Base-by-base conservation (phyloP, 768 basidiomycete species). In the Calocybe cyanea region DNA sequence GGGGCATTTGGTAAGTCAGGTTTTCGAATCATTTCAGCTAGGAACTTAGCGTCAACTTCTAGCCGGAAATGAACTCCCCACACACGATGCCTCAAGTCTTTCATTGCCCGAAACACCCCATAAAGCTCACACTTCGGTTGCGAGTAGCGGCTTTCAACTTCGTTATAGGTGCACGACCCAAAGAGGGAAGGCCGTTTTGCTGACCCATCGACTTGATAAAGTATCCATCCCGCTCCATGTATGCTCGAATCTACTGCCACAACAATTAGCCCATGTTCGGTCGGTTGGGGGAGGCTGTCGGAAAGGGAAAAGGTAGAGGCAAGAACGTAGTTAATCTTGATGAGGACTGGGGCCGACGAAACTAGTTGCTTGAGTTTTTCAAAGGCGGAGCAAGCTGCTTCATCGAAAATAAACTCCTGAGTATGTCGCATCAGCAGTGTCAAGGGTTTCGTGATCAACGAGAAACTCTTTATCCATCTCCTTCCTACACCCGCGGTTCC, bases 81-180 rank as follows among this genome's bases (percentile, higher is more conserved):
- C 1, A 68, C 38, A 1, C 61, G 45, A 28, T 66, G 56, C 1
- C 63, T 49, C 17, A 64, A 35, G 2, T 56, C 60, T 31, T 60
- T 61, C 13, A 72, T 30, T 1, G 65, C 59, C 0, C 65, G 41
- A 40, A 59, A 72, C 0, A 70, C 40, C 0, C 70, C 64, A 38
- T 66, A 74, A 0, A 72, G 56, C 45, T 71, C 69, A 0, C 64
- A 41, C 40, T 72, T 71, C 0, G 67, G 58, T 48, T 71, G 68
- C 0, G 64, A 65, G 43, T 70, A 72, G 3, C 56, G 43, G 2
- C 54, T 42, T 46, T 70, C 62, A 0, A 44, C 38, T 0, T 64
- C 53, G 30, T 63, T 72, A 52, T 57, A 69, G 0, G 66, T 66
- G 44, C 63, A 59, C 2, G 62, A 69, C 0, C 67, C 64, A 45